These are phyloP conservation scores for Trichoderma gracile DNA, from an alignment of 2,329 filamentous ascomycete genomes.

Conservation along the genomic window DNA sequence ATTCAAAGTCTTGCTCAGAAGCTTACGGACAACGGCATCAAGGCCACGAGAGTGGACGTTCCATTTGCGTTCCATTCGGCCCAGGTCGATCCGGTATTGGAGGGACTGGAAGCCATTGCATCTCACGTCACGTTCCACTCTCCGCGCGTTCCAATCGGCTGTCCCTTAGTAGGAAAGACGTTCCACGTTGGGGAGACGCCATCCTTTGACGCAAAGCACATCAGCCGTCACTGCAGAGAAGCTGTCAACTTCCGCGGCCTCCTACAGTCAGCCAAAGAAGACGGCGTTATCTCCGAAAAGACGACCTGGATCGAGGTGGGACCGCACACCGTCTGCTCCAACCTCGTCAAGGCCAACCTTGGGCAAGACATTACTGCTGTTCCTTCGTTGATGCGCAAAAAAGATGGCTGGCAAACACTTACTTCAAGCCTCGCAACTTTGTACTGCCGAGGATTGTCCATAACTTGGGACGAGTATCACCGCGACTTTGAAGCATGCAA, in stretches of 20 bases:
- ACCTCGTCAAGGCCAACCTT: slow-evolving; percentile 10
- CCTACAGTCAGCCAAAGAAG: background rate
- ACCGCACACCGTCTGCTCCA: slow-evolving; percentile 7
- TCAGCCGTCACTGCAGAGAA: slow-evolving; percentile 17
- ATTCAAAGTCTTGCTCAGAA: slow-evolving; percentile 47
- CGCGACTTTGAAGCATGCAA: slow-evolving; percentile 43
- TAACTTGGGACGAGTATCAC: slow-evolving; percentile 71
- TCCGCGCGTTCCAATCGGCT: slow-evolving; percentile 61
- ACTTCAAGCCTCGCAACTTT: slow-evolving; percentile 6
- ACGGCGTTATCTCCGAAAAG: slow-evolving; percentile 3
- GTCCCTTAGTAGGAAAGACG: slow-evolving; percentile 57
- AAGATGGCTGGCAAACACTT: slow-evolving; percentile 17
- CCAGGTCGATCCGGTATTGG: slow-evolving; percentile 56
- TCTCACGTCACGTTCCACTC: slow-evolving; percentile 41
- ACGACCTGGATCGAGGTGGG: slow-evolving; percentile 10
- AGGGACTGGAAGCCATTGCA: slow-evolving; percentile 56
- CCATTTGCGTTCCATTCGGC: slow-evolving; percentile 57
- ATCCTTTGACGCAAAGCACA: slow-evolving; percentile 10
- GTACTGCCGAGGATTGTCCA: slow-evolving; percentile 54
- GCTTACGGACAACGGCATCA: slow-evolving; percentile 40
- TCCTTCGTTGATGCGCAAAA: slow-evolving; percentile 11
- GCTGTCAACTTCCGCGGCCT: slow-evolving; percentile 13
- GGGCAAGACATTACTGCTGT: slow-evolving; percentile 6
- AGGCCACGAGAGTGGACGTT: slow-evolving; percentile 50
- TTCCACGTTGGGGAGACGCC: slow-evolving; percentile 47